phyloP scores from a whole-genome alignment of 2,329 filamentous ascomycete species.

The Aspergillus neotritici region DNA sequence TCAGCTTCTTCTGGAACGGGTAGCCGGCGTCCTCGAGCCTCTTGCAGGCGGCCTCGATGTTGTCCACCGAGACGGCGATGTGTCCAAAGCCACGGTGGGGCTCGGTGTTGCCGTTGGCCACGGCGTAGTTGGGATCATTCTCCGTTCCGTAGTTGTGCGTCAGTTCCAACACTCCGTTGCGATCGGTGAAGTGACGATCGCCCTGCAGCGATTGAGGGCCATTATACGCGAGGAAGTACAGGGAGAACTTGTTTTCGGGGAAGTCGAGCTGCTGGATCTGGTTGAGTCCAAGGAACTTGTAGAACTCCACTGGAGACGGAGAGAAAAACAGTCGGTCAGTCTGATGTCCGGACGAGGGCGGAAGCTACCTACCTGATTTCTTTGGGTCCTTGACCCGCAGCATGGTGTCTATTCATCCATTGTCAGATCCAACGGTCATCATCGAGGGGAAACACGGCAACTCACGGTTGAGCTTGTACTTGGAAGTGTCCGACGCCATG shows the following conservation, averaged over 20 bases:
- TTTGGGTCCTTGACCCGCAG: slow-evolving; percentile 92
- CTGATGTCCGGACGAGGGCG: not conserved
- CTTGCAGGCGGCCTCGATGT: slow-evolving; percentile 83
- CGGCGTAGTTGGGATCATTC: slow-evolving; percentile 69
- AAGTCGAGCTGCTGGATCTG: slow-evolving; percentile 74
- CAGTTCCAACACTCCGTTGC: slow-evolving; percentile 85
- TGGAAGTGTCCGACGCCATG: slow-evolving; percentile 53
- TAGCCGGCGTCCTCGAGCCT: slow-evolving; percentile 86
- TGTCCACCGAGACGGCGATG: slow-evolving; percentile 74
- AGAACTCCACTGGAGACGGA: slow-evolving; percentile 67
- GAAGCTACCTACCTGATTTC: slow-evolving; percentile 55
- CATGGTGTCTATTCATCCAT: slow-evolving; percentile 50
- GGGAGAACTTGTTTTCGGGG: slow-evolving; percentile 84
- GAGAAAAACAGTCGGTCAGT: not conserved
- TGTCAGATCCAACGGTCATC: slow-evolving; percentile 11
- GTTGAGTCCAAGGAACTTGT: slow-evolving; percentile 85
- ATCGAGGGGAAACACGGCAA: slow-evolving; percentile 17
- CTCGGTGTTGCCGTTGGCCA: slow-evolving; percentile 87
- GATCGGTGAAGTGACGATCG: slow-evolving; percentile 70
- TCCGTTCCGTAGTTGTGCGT: slow-evolving; percentile 85
- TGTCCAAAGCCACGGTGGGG: slow-evolving; percentile 81
- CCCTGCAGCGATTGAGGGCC: slow-evolving; percentile 66
- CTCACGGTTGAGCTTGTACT: slow-evolving; percentile 61
- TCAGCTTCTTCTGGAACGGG: slow-evolving; percentile 89
- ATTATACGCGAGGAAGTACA: slow-evolving; percentile 93